A percentile compares a stretch with the other conserved stretches of the same genome.
phyloP scores from a whole-genome alignment of 352 stramenopile species.

The Phytophthora rubi region DNA sequence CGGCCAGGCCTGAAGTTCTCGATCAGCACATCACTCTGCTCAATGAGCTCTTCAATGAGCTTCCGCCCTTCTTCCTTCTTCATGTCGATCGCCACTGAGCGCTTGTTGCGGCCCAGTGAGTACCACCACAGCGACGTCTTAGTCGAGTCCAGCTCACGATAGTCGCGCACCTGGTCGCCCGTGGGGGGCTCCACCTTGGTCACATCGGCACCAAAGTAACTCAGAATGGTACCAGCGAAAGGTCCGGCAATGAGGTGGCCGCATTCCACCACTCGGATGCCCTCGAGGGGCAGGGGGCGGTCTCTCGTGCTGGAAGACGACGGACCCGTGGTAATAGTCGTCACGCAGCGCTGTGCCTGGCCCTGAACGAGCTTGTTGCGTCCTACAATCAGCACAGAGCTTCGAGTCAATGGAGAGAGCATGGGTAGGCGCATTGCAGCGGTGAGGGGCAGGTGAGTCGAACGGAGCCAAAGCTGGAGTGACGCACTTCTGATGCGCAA shows the following conservation, averaged over 20 bases:
- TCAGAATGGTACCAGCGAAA: slow-evolving; percentile 86
- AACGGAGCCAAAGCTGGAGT: slow-evolving; percentile 24
- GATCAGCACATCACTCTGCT: slow-evolving; percentile 85
- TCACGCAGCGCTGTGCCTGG: slow-evolving; percentile 36
- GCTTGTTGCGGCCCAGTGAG: slow-evolving; percentile 90
- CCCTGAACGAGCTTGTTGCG: slow-evolving; percentile 5
- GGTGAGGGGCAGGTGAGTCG: background rate
- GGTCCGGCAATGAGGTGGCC: slow-evolving; percentile 83
- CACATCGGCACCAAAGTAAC: slow-evolving; percentile 91
- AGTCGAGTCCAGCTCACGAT: slow-evolving; percentile 72
- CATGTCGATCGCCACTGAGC: slow-evolving; percentile 85
- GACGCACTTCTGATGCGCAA: slow-evolving; percentile 27
- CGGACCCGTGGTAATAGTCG: slow-evolving; percentile 35
- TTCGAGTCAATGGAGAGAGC: slow-evolving; percentile 10
- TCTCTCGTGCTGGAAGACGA: slow-evolving; percentile 21
- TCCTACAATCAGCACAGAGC: slow-evolving; percentile 15
- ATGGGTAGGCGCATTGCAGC: slow-evolving; percentile 12
- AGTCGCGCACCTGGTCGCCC: slow-evolving; percentile 85
- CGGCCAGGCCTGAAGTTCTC: slow-evolving; percentile 90
- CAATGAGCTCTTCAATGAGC: slow-evolving; percentile 77
- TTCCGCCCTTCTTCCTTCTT: slow-evolving; percentile 64
- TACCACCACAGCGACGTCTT: slow-evolving; percentile 91
- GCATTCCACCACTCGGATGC: slow-evolving; percentile 80
- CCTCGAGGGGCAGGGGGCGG: slow-evolving; percentile 61
- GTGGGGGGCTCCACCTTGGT: slow-evolving; percentile 91